These are phyloP conservation scores for Pichia thaimueangensis DNA, from an alignment of 805 yeast species.

Conservation along the genomic window DNA sequence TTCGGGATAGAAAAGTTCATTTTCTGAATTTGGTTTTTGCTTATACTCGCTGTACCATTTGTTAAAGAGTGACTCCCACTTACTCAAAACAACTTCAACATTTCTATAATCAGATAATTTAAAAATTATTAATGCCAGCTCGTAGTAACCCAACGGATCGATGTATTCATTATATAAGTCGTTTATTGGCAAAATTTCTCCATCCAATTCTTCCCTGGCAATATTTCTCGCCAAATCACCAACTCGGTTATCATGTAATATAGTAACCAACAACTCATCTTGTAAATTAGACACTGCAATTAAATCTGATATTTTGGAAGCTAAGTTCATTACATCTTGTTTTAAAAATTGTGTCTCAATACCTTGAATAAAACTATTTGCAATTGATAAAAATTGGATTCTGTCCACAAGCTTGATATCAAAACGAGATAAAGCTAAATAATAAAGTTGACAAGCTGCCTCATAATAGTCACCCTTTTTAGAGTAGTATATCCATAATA, in stretches of 20 bases:
- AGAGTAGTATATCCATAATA: conserved; percentile 86
- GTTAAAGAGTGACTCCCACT: conserved; percentile 73
- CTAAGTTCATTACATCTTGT: conserved; percentile 67
- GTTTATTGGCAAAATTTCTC: conserved; percentile 60
- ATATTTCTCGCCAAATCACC: conserved; percentile 42
- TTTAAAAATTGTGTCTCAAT: conserved; percentile 69
- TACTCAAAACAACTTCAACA: conserved; percentile 69
- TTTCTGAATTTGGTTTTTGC: conserved; percentile 14
- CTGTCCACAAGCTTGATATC: conserved; percentile 62
- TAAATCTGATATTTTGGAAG: conserved; percentile 66
- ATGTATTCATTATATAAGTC: conserved; percentile 82
- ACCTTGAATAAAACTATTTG: conserved; percentile 88
- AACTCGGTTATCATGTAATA: conserved; percentile 47
- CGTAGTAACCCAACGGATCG: conserved; percentile 82
- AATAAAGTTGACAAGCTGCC: conserved; percentile 78
- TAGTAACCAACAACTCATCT: conserved; percentile 49
- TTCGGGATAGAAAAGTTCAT: conserved; percentile 35
- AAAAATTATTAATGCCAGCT: conserved; percentile 69
- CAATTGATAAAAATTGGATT: conserved; percentile 83
- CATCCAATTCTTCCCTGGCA: conserved; percentile 51
- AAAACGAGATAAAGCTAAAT: conserved; percentile 69
- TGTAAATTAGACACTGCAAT: conserved; percentile 85
- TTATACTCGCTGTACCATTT: conserved; percentile 35
- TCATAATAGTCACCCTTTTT: conserved; percentile 69
- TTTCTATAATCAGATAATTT: conserved; percentile 82